Conservation (phyloP, 768 basidiomycete species). For the Termitomyces sp. region DNA sequence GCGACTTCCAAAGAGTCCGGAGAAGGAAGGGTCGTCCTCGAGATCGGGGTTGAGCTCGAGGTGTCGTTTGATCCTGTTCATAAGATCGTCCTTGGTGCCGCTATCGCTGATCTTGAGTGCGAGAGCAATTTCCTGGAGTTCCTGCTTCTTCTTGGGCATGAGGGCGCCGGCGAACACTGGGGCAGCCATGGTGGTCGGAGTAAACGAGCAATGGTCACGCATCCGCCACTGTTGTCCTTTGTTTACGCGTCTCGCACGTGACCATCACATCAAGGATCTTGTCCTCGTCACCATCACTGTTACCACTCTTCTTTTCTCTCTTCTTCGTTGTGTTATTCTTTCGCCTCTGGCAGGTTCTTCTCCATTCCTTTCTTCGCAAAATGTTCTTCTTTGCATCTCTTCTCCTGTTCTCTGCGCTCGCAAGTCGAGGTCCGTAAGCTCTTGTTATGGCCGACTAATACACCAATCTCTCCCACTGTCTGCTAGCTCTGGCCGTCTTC, state of each 20-base stretch:
- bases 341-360: slow-evolving; percentile 27
- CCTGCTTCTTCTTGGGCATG: slow-evolving; percentile 65
- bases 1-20: slow-evolving; percentile 49
- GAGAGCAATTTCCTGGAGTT: slow-evolving; percentile 59
- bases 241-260: slow-evolving; percentile 34
- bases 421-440: slow-evolving; percentile 52
- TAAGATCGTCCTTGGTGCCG: slow-evolving; percentile 66
- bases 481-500: slow-evolving; percentile 41
- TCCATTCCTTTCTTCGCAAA: slow-evolving; percentile 16
- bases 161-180: slow-evolving; percentile 50
- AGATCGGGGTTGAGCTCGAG: slow-evolving; percentile 56
- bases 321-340: slow-evolving; percentile 2
- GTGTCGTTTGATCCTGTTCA: slow-evolving; percentile 59
- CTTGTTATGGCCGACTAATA: neutral
- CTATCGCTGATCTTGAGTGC: slow-evolving; percentile 50
- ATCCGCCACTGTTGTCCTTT: slow-evolving; percentile 14
- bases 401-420: slow-evolving; percentile 44
- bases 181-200: slow-evolving; percentile 40
- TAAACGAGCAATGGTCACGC: slow-evolving; percentile 24
- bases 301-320: slow-evolving; percentile 14
- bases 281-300: neutral
- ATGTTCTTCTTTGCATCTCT: slow-evolving; percentile 31
- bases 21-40: slow-evolving; percentile 56
- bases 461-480: neutral
- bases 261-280: neutral